Conservation (phyloP, 768 basidiomycete species). For the Jaapia argillacea region DNA sequence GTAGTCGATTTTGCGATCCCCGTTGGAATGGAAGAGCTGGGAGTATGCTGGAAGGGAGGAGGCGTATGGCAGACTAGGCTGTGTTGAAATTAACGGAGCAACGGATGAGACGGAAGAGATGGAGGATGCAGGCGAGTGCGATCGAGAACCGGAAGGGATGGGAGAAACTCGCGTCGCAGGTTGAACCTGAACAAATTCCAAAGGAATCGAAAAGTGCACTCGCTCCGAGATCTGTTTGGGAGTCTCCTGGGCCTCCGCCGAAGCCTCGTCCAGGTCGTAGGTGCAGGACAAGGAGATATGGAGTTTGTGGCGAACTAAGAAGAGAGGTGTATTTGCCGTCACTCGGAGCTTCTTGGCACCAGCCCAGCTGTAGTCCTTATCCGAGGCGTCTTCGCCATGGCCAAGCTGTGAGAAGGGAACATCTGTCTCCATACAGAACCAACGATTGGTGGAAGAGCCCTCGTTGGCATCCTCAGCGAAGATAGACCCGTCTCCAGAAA, state of each 20-base stretch:
- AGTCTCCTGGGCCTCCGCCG: constrained; percentile 14
- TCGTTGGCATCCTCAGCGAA: constrained; percentile 31
- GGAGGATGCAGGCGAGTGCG: constrained; percentile 10
- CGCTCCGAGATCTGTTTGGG: constrained; percentile 10
- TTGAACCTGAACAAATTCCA: constrained; percentile 37
- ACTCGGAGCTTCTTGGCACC: constrained; percentile 31
- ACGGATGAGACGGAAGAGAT: constrained; percentile 5
- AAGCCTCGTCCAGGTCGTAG: constrained; percentile 23
- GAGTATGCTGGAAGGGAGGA: constrained; percentile 61
- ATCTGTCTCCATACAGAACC: constrained; percentile 49
- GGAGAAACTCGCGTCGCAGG: constrained; percentile 16
- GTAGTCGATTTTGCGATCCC: constrained; percentile 62
- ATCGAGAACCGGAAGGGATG: constrained; percentile 4
- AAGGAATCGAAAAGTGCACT: constrained; percentile 33
- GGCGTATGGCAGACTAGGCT: constrained; percentile 10
- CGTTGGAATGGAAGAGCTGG: constrained; percentile 65
- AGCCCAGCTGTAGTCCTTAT: constrained; percentile 21
- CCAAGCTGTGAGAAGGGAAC: constrained; percentile 35
- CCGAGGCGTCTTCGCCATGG: constrained; percentile 6
- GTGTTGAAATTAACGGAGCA: constrained; percentile 1
- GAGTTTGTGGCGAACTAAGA: constrained; percentile 44
- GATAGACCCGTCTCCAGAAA: constrained; percentile 39
- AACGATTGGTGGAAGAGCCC: constrained; percentile 22
- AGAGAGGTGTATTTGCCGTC: constrained; percentile 42
- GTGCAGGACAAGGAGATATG: constrained; percentile 42